Conservation (phyloP, 23 red algal species). For the Gracilaria caudata region DNA sequence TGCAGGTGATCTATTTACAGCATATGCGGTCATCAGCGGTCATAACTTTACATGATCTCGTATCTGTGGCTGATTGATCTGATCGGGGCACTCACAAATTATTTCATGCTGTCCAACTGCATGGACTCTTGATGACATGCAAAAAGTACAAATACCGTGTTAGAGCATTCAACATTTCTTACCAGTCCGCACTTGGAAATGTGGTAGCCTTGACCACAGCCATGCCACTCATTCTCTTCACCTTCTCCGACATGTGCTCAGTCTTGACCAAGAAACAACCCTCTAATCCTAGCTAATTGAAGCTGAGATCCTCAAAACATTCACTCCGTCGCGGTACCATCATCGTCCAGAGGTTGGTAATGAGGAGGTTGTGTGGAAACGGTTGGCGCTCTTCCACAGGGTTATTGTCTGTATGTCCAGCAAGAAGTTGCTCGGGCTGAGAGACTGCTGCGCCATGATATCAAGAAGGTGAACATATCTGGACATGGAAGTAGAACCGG, state of each 20-base stretch:
- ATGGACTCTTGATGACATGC: no score
- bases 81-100: no score
- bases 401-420: not conserved
- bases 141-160: no score
- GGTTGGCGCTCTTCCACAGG: not conserved
- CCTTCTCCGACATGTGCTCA: conserved; percentile 19
- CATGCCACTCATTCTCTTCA: conserved; percentile 19
- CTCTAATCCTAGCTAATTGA: conserved; percentile 82
- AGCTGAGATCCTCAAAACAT: conserved; percentile 68
- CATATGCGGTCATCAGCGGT: no score
- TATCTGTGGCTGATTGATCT: no score
- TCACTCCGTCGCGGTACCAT: conserved; percentile 78
- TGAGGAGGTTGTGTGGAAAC: conserved; percentile 83
- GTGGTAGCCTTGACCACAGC: conserved; percentile 4
- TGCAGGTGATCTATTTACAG: no score
- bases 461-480: not conserved
- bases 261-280: conserved; percentile 74
- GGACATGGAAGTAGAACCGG: not conserved
- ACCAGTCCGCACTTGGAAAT: not conserved
- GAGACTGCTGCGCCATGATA: not conserved
- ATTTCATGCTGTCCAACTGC: no score
- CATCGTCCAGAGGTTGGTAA: conserved; percentile 78
- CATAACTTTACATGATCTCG: no score
- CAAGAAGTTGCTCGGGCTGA: not conserved
- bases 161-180: no score